Evolutionary conservation across 768 basidiomycete species (phyloP), one percentile per base, ranked within the genome.

Genomic region (Auricularia auricula-judae): DNA sequence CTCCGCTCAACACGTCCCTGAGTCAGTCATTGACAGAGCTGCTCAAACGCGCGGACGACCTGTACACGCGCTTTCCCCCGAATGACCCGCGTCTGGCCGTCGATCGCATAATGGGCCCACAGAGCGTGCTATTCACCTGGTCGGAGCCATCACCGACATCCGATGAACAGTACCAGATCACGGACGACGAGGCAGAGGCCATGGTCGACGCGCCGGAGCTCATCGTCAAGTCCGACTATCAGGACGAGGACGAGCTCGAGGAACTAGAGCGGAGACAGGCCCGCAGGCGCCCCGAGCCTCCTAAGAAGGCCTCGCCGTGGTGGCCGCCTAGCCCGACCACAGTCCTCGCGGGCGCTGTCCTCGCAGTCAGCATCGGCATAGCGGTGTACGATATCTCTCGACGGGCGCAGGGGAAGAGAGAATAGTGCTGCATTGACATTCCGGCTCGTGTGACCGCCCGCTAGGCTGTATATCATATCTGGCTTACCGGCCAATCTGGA

Each of bases 121-220:
- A 88, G 69, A 91, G 88, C 69, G 87, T 83, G 43, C 76, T 90
- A 62, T 83, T 80, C 71, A 91, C 91, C 8, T 93, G 89, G 89
- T 82, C 80, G 18, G 82, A 85, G 68, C 61, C 72, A 75, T 34
- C 68, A 71, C 2, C 61, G 72, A 0, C 72, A 61, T 43, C 61
- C 18, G 42, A 65, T 2, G 51, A 64, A 29, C 42, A 23, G 33
- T 7, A 21, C n/a, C 10, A 74, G n/a, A 72, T 83, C 53, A 83
- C 82, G 0, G 85, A 86, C 67, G 76, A 80, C 62, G 80, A 79
- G 59, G 87, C 86, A 3, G 88, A 88, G 73, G 71, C 75, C 7
- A 84, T 87, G 79, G 84, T 87, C 21, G 70, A 72, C 3, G 73
- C 76, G 29, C 82, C 84, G 1, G 81, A 81, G 54, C 76, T 84